Evolutionary conservation across 495 filamentous ascomycete species (phyloP), one percentile per base, ranked within the genome.

Genomic region (Usnea hakonensis): DNA sequence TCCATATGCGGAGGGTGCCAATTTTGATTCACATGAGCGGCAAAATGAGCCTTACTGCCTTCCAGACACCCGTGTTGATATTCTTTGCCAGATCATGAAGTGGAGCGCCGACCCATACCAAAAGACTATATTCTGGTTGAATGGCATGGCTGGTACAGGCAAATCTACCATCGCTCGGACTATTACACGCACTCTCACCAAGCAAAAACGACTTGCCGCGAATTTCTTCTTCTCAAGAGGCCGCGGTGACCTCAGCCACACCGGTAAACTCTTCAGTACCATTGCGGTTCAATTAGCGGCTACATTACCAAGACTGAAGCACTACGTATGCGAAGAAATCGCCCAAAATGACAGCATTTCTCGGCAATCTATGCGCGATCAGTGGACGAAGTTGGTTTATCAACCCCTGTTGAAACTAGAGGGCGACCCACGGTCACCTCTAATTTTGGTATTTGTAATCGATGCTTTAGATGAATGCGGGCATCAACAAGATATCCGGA

Each of bases 161-260:
- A 79, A 78, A 67, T 79, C 75, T 6, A 77, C 70, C 14, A 70
- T 76, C 58, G 67, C 73, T 43, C 67, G 69, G 33, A 74, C 72
- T 55, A 58, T 76, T 1, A 69, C 70, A 28, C 60, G 40, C 3
- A 67, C 38, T 5, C 60, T 73, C 38, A 60, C 67, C 8, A 38
- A 69, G 2, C 30, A 59, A 28, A 57, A 63, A 0, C 33, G 40
- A 21, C 65, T 77, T 19, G 71, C 70, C 10, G 74, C 72, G 0
- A 79, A 73, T 66, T 82, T 83, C 69, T 81, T 85, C 70, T 85
- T 84, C 68, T 78, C 76, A 56, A 74, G 73, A 64, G 77, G 77
- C 26, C 74, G 78, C 40, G 70, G 70, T 2, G 77, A 83, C 63
- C 73, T 74, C 57, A 74, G 73, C 8, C 71, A 68, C 54, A 75